Base-by-base conservation (phyloP, 1,139 yeast genomes). In the Arxiozyma telluris region DNA sequence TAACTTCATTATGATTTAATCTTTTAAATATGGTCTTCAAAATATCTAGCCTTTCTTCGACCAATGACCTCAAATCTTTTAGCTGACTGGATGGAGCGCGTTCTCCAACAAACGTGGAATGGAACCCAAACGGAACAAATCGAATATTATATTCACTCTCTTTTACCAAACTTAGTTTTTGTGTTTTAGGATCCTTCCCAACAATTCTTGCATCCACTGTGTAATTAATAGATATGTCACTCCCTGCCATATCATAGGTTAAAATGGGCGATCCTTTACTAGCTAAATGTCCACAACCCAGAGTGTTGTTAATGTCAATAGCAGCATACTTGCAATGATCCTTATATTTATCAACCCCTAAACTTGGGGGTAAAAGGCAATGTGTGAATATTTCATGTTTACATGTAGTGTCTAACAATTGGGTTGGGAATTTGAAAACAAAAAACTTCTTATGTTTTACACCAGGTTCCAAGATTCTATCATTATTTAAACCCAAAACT, bases 311-410 rank as follows among this genome's bases (percentile, higher is more conserved):
- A 22, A 70, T 60, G 38, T 63, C 60, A 21, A 71, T 64, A 1
- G 61, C 54, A 66, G 60, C 76, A 52, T 66, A 65, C 45, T 60
- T 62, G 0, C 71, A 66, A 22, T 57, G 55, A 74, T 61, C 60
- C 44, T 61, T 61, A 25, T 78, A 72, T 30, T 68, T 67, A 62
- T 82, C 84, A 3, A 82, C 66, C 3, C 90, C 90, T 65, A 81
- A 71, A 22, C 87, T 76, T 12, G 90, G 89, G 0, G 90, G 90
- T 7, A 84, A 74, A 49, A 79, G 65, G 46, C 79, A 73, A 65
- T 84, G 91, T 0, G 80, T 71, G 39, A 77, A 69, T 22, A 77
- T 69, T 45, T 78, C 76, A 58, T 82, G 81, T 34, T 76, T 73
- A 63, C 90, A 84, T 1, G 76, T 71, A 41, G 76, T 77, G 61